Evolutionary conservation across 2,329 filamentous ascomycete genomes (phyloP).

Genomic region (Chalaropsis ovoidea): DNA sequence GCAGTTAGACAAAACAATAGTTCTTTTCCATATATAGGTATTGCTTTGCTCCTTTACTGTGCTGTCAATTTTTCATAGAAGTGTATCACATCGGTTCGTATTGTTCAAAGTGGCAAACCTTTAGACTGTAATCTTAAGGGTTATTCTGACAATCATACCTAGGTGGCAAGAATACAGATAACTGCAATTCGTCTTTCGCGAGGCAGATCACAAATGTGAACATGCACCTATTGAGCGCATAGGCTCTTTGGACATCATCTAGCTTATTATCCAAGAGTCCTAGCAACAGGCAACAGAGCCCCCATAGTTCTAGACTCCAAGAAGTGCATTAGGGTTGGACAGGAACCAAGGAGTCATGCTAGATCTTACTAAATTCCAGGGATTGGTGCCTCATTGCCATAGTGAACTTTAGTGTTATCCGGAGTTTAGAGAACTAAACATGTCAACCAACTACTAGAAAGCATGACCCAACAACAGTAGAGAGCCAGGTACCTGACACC

Average conservation of each 20-base stretch:
- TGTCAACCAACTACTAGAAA: constrained; percentile 4
- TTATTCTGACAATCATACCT: neutral
- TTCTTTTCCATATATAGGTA: too few relatives aligned
- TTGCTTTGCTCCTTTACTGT: too few relatives aligned
- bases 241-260: neutral
- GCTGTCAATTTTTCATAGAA: too few relatives aligned
- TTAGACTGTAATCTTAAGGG: neutral
- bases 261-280: neutral
- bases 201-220: too few relatives aligned
- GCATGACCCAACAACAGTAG: neutral
- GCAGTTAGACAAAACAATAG: too few relatives aligned
- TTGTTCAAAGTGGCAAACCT: neutral
- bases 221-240: neutral
- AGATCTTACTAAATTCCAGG: neutral
- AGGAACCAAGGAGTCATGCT: neutral
- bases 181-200: too few relatives aligned
- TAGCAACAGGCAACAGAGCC: too few relatives aligned
- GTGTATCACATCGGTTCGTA: neutral
- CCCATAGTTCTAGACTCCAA: neutral
- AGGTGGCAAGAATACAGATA: neutral
- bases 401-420: neutral
- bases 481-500: neutral
- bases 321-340: neutral
- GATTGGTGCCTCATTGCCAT: neutral
- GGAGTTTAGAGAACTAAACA: constrained; percentile 5